phyloP scores from a whole-genome alignment of 495 filamentous ascomycete species.

The Tuber magnatum region DNA sequence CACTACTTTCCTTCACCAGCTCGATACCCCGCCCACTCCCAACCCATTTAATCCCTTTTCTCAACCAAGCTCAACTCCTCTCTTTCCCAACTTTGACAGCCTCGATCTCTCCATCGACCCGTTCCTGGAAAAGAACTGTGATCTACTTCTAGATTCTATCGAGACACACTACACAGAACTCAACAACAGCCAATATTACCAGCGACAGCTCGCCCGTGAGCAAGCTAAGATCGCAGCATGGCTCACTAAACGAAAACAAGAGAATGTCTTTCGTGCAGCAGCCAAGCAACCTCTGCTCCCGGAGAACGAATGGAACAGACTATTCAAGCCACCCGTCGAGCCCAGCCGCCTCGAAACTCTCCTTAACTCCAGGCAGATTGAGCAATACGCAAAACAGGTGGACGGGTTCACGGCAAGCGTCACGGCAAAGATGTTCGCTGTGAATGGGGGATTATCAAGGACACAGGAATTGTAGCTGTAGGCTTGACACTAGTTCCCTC shows the following conservation, averaged over 20 bases:
- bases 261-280: conserved; percentile 74
- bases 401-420: conserved; percentile 91
- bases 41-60: conserved; percentile 55
- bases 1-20: conserved; percentile 87
- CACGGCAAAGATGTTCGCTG: conserved; percentile 96
- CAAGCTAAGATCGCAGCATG: conserved; percentile 92
- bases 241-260: conserved; percentile 90
- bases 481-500: not conserved
- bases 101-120: conserved; percentile 92
- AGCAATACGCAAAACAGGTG: conserved; percentile 95
- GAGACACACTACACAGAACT: conserved; percentile 96
- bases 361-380: conserved; percentile 88
- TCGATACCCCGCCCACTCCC: conserved; percentile 56
- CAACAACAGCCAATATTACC: conserved; percentile 99
- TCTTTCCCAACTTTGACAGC: conserved; percentile 76
- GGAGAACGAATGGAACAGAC: conserved; percentile 94
- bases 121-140: conserved; percentile 97
- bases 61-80: conserved; percentile 65
- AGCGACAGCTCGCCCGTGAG: conserved; percentile 87
- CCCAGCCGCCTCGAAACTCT: conserved; percentile 85
- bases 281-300: conserved; percentile 84
- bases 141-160: conserved; percentile 89
- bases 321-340: conserved; percentile 95
- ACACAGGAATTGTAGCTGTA: conserved; percentile 6
- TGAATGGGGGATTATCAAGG: conserved; percentile 56